Evolutionary conservation across 495 filamentous ascomycete species (phyloP), one percentile per base, ranked within the genome.

Genomic region (Trichoderma parareesei): DNA sequence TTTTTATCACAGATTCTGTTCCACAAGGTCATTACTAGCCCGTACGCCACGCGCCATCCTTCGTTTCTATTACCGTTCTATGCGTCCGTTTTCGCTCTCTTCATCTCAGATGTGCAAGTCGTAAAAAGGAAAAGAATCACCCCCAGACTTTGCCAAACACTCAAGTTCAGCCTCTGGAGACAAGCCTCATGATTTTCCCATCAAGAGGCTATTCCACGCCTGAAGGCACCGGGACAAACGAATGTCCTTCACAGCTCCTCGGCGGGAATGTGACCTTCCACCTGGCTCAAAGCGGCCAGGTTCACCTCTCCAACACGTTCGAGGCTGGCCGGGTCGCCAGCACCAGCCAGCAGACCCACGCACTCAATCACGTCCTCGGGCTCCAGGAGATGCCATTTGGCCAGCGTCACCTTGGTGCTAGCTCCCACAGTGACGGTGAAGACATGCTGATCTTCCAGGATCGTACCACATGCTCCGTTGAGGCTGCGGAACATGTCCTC

Each of bases 361-460:
- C 88, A 85, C 64, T 88, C 86, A 60, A 98, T 87, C 46, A 98
- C 91, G 74, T 97, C 92, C 63, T 86, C 79, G 0, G 93, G 90
- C 72, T 97, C 92, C 11, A 93, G 78, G 4, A 98, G 78, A 70
- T 96, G 91, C 86, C 90, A 97, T 61, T 84, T 84, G 11, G 93
- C 93, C 37, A 90, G 78, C 2, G 93, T 98, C 67, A 89, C 84
- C 78, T 96, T 97, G 38, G 86, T 90, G 67, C 85, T 90, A 5
- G 91, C 87, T 20, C 93, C 93, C 33, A 98, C 89, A 4, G 91
- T 94, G 37, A 94, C 90, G 14, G 90, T 87, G 75, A 94, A 97
- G 63, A 93, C 82, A 70, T 90, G 82, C 33, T 87, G 72, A 6
- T 70, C 78, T 35, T 73, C 73, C 7, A 82, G 64, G 65, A 79